Percentiles rank a stretch among this genome's conserved stretches.
Evolutionary conservation across 139 green algal species (phyloP).

Genomic region (Bryopsis sp.): DNA sequence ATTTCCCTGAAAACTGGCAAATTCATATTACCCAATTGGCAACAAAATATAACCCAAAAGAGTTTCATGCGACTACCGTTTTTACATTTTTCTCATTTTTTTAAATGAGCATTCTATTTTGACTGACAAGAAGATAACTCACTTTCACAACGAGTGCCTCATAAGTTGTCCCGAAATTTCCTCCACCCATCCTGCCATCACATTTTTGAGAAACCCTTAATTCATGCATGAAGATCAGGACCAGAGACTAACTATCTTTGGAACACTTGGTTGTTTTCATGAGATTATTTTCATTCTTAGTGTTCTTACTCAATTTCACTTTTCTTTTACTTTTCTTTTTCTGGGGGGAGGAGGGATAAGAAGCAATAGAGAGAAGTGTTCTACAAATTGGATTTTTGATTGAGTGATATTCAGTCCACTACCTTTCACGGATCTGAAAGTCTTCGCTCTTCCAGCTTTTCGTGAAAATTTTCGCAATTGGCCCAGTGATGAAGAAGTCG

Average conservation of each 20-base stretch:
- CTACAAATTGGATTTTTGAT: neutral
- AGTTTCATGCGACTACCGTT: too few species aligned
- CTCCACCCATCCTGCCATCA: constrained; percentile 53
- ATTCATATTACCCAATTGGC: neutral
- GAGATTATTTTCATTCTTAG: neutral
- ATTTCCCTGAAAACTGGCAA: neutral
- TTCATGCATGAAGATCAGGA: constrained; percentile 3
- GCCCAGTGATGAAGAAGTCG: constrained; percentile 69
- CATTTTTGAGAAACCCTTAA: neutral
- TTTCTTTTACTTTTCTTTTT: neutral
- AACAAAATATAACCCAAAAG: too few species aligned
- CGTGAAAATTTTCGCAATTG: constrained; percentile 32
- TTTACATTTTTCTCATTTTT: too few species aligned
- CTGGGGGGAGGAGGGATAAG: neutral
- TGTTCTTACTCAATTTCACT: neutral
- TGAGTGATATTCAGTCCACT: constrained; percentile 27
- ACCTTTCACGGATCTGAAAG: constrained; percentile 43
- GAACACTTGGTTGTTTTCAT: neutral
- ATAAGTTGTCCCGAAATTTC: constrained; percentile 76
- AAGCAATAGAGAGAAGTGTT: neutral
- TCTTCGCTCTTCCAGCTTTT: constrained; percentile 35
- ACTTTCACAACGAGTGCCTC: constrained; percentile 40
- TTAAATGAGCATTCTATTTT: neutral
- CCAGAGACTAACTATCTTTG: neutral
- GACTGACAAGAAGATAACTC: neutral